Conservation (phyloP, 2,329 filamentous ascomycete genomes). For the Parastagonospora nodorum region DNA sequence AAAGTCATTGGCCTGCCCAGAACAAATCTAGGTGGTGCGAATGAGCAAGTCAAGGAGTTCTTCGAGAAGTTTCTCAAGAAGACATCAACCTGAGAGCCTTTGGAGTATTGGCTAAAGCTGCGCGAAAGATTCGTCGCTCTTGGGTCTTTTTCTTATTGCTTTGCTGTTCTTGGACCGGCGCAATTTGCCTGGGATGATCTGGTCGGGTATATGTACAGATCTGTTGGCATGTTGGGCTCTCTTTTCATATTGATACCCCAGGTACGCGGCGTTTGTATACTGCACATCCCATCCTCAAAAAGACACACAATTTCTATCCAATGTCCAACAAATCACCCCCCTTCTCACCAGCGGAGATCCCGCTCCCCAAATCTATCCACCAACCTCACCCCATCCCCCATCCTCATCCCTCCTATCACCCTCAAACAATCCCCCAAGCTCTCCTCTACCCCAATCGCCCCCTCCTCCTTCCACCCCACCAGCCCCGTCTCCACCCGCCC, state of each 20-base stretch:
- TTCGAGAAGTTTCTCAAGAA: constrained; percentile 22
- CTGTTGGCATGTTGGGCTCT: no score
- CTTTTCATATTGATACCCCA: no score
- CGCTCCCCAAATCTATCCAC: constrained; percentile 52
- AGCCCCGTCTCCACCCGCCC: constrained; percentile 53
- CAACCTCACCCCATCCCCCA: constrained; percentile 46
- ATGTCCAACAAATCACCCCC: no score
- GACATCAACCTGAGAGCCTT: not conserved
- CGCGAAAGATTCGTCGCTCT: no score
- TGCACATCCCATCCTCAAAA: no score
- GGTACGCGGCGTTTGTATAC: no score
- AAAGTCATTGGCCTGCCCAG: constrained; percentile 43
- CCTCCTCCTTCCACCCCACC: constrained; percentile 52
- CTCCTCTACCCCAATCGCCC: constrained; percentile 50
- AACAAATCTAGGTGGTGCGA: constrained; percentile 27
- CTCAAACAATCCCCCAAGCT: constrained; percentile 47
- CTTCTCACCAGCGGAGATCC: constrained; percentile 50
- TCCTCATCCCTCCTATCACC: constrained; percentile 42
- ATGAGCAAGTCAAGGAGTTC: constrained; percentile 43
- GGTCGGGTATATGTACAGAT: no score
- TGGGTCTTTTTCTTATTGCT: no score
- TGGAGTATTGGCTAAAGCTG: no score
- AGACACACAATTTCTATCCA: no score
- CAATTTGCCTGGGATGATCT: no score
- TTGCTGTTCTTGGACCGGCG: no score